Base-by-base conservation (phyloP, 257 asterid genomes). In the Jacaranda mimosifolia region DNA sequence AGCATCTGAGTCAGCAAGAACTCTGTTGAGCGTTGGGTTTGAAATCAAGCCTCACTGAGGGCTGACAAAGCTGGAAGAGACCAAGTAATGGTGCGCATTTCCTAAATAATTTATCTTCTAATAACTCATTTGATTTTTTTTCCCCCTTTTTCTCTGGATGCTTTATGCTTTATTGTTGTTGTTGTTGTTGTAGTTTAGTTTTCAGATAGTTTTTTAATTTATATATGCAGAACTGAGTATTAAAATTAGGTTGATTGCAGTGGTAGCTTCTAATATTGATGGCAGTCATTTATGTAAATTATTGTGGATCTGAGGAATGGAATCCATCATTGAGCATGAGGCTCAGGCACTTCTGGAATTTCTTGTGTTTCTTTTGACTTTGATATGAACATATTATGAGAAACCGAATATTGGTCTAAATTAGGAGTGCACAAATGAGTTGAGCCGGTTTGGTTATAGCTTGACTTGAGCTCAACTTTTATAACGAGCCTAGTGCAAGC, bases 21-120 rank as follows among this genome's bases (percentile, higher is more conserved):
- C 97, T 63, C 92, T 91, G 48, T 63, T 90, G 85, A 89, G 95
- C 55, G 82, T 91, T 52, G 98, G 97, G 74, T 86, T 91, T 72
- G 97, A 91, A 85, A 85, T 89, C 78, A 93, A 93, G 82, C 91
- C 95, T 81, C 86, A 96, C 85, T 91, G 85, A 92, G 58, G 46
- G 63, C 64, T 35, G 52, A 36, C 62, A 1, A 65, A n/a, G 52
- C 38, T 3, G 17, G 64, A 65, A 75, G 59, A 79, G 60, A 64
- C 32, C 63, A 26, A 45, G 55, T 56, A 65, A 64, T 35, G 58
- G 75, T 56, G 63, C 18, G 65, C 35, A 6, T 84, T 32, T 71
- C 70, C 63, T 77, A 65, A 67, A 39, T 63, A 40, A 74, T 26
- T 70, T 68, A 70, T 69, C 71, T 75, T 75, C 76, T 72, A 75